Evolutionary conservation across 495 filamentous ascomycete species (phyloP), one percentile per base, ranked within the genome.

Genomic region (Evernia prunastri): DNA sequence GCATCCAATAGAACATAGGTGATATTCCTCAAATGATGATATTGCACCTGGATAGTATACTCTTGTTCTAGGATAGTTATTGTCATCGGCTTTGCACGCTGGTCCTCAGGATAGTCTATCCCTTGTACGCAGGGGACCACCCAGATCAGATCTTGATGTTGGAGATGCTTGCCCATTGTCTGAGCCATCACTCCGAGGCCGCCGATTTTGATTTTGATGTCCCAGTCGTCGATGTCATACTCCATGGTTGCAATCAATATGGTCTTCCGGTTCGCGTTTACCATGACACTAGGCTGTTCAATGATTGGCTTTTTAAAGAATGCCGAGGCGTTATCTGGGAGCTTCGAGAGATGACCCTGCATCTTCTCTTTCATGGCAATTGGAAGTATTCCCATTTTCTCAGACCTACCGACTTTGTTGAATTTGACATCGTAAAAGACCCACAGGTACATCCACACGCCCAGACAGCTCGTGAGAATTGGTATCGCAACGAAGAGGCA

Each of bases 371-470:
- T 68, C 51, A 70, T 57, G 25, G 56, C 66, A 2, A 59, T 37
- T 42, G 68, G 68, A 27, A 74, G 49, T n/a, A 74, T 56, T 12
- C 58, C 39, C 13, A 42, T 53, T 31, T 69, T 66, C n/a, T 73
- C 63, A 11, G 57, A 61, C 31, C 75, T 71, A 42, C 79, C 79
- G 56, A 75, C 60, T 61, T 77, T 68, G 66, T 82, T 84, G 69
- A 82, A 75, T 59, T 82, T 81, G 59, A 84, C 77, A 35, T 73
- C 74, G 68, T 82, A 84, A 67, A 82, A 84, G 23, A 71, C 73
- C 33, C 68, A 67, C 47, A 79, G 72, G 68, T 79, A 84, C 15
- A 78, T 67, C 59, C 68, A 77, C 10, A 81, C 75, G 23, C 74
- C 79, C 2, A 72, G 33, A n/a, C 70, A 56, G 15, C 71, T 79